These are phyloP conservation scores for Apophysomyces ossiformis DNA, from an alignment of 371 early-diverging fungal species.

Conservation along the genomic window DNA sequence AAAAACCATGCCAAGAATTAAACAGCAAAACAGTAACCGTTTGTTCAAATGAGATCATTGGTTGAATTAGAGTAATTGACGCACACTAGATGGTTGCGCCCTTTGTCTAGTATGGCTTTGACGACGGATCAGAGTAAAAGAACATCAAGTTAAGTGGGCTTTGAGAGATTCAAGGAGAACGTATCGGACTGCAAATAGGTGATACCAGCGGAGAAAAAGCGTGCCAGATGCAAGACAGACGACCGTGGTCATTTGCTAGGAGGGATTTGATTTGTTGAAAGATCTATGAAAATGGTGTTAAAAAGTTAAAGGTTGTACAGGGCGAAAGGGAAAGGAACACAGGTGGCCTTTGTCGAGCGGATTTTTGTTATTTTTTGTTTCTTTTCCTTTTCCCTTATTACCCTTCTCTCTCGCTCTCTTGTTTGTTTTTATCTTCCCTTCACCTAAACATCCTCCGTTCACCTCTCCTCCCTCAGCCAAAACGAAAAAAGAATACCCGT, in stretches of 20 bases:
- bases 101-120: not conserved
- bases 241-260: constrained; percentile 11
- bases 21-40: not conserved
- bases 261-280: constrained; percentile 4
- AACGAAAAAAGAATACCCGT: not conserved
- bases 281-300: constrained; percentile 8
- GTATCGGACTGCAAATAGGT: constrained; percentile 3
- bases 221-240: constrained; percentile 8
- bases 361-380: constrained; percentile 9
- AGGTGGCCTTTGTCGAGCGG: not conserved
- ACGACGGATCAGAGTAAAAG: not conserved
- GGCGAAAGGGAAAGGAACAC: constrained; percentile 6
- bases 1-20: not conserved
- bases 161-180: constrained; percentile 8
- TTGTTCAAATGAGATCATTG: not conserved
- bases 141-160: not conserved
- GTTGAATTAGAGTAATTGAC: no score
- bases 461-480: not conserved
- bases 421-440: not conserved
- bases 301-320: constrained; percentile 11
- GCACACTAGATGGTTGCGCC: no score
- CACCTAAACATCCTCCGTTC: not conserved
- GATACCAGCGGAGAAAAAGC: constrained; percentile 11
- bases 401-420: constrained; percentile 10
- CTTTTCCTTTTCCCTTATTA: constrained; percentile 7